Base-by-base conservation (phyloP, 495 filamentous ascomycete genomes). In the Aspergillus nanangensis region DNA sequence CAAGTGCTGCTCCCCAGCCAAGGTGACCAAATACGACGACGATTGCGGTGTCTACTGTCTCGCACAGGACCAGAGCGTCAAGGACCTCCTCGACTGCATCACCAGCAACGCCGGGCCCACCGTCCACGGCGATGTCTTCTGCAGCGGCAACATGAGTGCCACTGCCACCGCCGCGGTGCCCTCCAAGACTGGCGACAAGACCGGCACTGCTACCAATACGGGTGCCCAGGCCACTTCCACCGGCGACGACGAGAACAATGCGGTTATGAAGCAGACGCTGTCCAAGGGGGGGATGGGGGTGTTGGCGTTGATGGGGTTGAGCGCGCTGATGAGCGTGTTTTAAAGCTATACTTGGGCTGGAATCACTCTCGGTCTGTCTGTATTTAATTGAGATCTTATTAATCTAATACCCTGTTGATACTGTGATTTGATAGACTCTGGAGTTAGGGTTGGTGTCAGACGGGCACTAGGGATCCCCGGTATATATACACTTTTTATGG, bases 1-100 rank as follows among this genome's bases (percentile, higher is more conserved):
- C 29, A 51, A 58, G 13, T 78, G 75, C 69, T 78, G 75, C 58
- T 57, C 57, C 19, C 29, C 56, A 14, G 66, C 72, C 18, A 50
- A 55, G n/a, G 60, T 73, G 23, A 41, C 60, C 11, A 62, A 64
- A 14, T 76, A 74, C 63, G 58, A 69, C 38, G 53, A 66, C 60
- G 65, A 62, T 52, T 78, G 75, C 61, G 67, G 63, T 19, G 52
- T 72, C 38, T 78, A 76, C 66, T 78, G 75, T 48, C 69, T 73
- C 9, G 74, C 73, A 3, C 60, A 65, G 33, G 70, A 56, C 10
- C 74, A 78, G 43, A 61, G 46, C 22, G 55, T 72, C 47, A 32
- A 41, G 8, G 42, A 61, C 2, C 59, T 78, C 25, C 50, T 44
- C 10, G 18, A 50, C 15, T 78, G 75, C 41, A 42, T 75, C 13